Percentiles rank a stretch among this genome's conserved stretches.
These are phyloP conservation scores for Penicillium coprophilum DNA, from an alignment of 495 filamentous ascomycete genomes.

Conservation along the genomic window DNA sequence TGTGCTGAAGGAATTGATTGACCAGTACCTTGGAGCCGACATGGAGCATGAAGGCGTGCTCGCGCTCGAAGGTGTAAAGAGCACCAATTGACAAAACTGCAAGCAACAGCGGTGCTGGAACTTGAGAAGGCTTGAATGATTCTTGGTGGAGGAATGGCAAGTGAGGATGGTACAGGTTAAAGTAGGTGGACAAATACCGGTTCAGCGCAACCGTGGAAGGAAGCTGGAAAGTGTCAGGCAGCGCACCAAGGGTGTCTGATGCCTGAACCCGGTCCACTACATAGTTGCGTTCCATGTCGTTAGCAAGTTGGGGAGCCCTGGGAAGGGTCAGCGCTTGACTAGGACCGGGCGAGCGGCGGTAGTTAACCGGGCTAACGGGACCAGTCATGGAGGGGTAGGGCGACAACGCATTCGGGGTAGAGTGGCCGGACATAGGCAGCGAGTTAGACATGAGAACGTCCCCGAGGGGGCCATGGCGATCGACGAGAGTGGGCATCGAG, in stretches of 20 bases:
- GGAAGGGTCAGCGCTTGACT: slow-evolving; percentile 63
- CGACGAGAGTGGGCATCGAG: slow-evolving; percentile 64
- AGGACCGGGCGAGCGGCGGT: slow-evolving; percentile 65
- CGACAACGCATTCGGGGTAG: slow-evolving; percentile 77
- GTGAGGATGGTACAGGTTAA: slow-evolving; percentile 95
- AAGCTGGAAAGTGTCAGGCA: slow-evolving; percentile 85
- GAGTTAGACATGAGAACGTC: slow-evolving; percentile 68
- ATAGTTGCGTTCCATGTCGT: slow-evolving; percentile 76
- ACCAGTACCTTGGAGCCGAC: slow-evolving; percentile 95
- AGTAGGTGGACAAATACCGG: slow-evolving; percentile 90
- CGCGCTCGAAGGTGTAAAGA: slow-evolving; percentile 94
- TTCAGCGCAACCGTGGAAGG: slow-evolving; percentile 77
- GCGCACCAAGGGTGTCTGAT: slow-evolving; percentile 74
- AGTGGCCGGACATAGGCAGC: slow-evolving; percentile 65
- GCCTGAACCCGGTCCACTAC: slow-evolving; percentile 82
- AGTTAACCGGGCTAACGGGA: slow-evolving; percentile 69
- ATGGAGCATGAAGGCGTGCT: slow-evolving; percentile 94
- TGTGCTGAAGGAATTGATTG: slow-evolving; percentile 95
- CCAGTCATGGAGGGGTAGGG: slow-evolving; percentile 74
- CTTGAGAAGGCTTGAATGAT: slow-evolving; percentile 77
- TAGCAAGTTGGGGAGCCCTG: slow-evolving; percentile 62
- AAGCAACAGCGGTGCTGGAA: slow-evolving; percentile 78
- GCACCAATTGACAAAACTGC: slow-evolving; percentile 95
- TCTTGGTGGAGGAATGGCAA: slow-evolving; percentile 93
- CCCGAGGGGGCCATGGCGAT: slow-evolving; percentile 57